phyloP scores from a whole-genome alignment of 2,329 filamentous ascomycete genomes.

The Arthrobotrys sphaeroides region DNA sequence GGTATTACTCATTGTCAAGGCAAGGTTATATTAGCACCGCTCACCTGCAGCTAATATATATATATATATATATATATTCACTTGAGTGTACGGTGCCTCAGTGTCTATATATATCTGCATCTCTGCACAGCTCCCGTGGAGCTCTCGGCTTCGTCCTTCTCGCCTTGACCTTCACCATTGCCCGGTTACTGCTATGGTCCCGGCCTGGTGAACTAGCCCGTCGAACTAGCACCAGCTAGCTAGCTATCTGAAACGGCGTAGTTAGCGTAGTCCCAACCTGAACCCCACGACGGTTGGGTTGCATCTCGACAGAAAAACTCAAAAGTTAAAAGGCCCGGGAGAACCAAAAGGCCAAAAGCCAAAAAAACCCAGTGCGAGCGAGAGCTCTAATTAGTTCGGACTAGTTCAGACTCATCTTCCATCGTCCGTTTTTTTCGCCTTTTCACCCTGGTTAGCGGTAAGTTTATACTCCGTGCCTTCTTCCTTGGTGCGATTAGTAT shows the following conservation, averaged over 20 bases:
- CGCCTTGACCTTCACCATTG: neutral
- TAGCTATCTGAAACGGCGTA: constrained; percentile 39
- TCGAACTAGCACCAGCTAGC: too few species aligned
- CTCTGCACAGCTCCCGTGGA: too few species aligned
- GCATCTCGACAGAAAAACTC: constrained; percentile 27
- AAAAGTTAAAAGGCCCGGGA: too few species aligned
- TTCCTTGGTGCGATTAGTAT: constrained; percentile 18
- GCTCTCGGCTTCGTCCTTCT: constrained; percentile 20
- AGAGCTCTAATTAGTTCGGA: constrained; percentile 9
- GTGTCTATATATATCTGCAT: neutral
- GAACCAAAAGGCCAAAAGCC: too few species aligned
- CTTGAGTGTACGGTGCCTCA: neutral
- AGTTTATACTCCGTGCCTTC: constrained; percentile 12
- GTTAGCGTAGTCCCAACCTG: constrained; percentile 11
- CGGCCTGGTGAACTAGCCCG: constrained; percentile 4
- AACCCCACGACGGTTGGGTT: constrained; percentile 29
- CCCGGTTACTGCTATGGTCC: too few species aligned
- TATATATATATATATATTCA: constrained; percentile 6
- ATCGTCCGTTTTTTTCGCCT: neutral
- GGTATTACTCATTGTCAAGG: neutral
- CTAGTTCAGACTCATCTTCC: constrained; percentile 4
- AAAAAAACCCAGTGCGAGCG: too few species aligned
- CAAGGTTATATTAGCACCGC: too few species aligned
- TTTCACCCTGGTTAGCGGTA: constrained; percentile 4
- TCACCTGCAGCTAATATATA: too few species aligned